Evolutionary conservation across 805 yeast species (phyloP).

Genomic region (Cyberlindnera meyerae): DNA sequence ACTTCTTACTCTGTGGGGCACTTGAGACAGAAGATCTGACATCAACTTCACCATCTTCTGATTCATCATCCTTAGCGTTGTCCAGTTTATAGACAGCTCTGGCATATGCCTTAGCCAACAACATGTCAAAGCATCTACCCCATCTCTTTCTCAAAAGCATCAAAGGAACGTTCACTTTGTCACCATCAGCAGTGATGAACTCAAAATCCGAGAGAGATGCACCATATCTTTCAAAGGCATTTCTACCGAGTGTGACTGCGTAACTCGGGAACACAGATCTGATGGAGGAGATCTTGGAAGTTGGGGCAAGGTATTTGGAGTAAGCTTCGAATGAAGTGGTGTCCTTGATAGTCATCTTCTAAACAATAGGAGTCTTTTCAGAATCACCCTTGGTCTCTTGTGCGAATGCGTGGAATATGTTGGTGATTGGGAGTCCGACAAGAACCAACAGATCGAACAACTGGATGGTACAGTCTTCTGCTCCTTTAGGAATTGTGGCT

Average conservation of each 20-base stretch:
- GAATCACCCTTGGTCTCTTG: constrained; percentile 17
- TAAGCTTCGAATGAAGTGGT: constrained; percentile 52
- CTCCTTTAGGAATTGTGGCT: constrained; percentile 17
- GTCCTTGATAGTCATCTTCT: constrained; percentile 14
- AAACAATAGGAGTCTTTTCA: background rate
- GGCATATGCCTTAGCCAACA: constrained; percentile 61
- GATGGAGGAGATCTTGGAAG: constrained; percentile 58
- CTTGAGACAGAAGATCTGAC: constrained; percentile 15
- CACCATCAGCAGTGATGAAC: constrained; percentile 65
- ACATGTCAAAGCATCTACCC: constrained; percentile 65
- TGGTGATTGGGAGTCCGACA: constrained; percentile 52
- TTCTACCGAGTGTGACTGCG: constrained; percentile 73
- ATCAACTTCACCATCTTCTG: constrained; percentile 6
- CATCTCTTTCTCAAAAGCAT: constrained; percentile 64
- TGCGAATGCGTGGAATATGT: constrained; percentile 29
- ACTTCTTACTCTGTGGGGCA: constrained; percentile 20
- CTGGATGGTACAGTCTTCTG: constrained; percentile 35
- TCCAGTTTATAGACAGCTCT: constrained; percentile 39
- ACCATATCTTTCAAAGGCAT: constrained; percentile 65
- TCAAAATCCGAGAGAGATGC: constrained; percentile 66
- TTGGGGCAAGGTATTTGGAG: constrained; percentile 72
- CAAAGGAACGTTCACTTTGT: constrained; percentile 57
- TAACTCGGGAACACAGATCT: constrained; percentile 70
- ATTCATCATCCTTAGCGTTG: constrained; percentile 13
- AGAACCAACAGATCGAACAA: constrained; percentile 40